phyloP scores from a whole-genome alignment of 2,329 filamentous ascomycete genomes.

The Triangularia setosa region DNA sequence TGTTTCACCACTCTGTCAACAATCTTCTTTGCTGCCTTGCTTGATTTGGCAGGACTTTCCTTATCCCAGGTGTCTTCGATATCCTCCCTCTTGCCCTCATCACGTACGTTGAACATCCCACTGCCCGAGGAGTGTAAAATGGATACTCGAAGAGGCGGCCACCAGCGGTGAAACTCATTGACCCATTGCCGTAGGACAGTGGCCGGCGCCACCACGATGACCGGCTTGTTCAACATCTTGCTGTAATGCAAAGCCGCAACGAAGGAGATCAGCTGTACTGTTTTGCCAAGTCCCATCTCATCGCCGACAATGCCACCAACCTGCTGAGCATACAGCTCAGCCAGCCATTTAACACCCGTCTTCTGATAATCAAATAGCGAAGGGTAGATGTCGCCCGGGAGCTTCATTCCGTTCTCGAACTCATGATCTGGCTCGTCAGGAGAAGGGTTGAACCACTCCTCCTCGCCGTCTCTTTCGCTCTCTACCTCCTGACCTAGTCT shows the following conservation, averaged over 20 bases:
- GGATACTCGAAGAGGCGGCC: constrained; percentile 95
- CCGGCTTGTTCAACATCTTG: constrained; percentile 74
- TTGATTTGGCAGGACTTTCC: constrained; percentile 44
- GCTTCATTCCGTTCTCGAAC: constrained; percentile 69
- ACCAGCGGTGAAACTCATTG: constrained; percentile 97
- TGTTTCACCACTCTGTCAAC: constrained; percentile 76
- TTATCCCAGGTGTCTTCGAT: constrained; percentile 48
- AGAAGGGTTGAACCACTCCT: constrained; percentile 81
- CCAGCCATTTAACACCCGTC: constrained; percentile 93
- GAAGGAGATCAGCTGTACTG: constrained; percentile 68
- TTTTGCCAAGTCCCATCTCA: constrained; percentile 99
- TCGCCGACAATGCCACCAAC: constrained; percentile 95
- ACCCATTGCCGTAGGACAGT: constrained; percentile 98
- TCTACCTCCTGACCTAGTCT: constrained; percentile 34
- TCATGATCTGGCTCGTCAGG: constrained; percentile 74
- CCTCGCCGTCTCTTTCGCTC: constrained; percentile 51
- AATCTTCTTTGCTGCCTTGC: constrained; percentile 71
- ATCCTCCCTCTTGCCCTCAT: constrained; percentile 57
- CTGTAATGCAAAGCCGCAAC: constrained; percentile 91
- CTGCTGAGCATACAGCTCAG: constrained; percentile 82
- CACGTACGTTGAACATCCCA: constrained; percentile 81
- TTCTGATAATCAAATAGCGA: constrained; percentile 96
- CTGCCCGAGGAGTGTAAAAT: constrained; percentile 94
- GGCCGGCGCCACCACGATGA: constrained; percentile 88
- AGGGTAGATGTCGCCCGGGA: constrained; percentile 90